These are phyloP conservation scores for Cucurbita maxima DNA, from an alignment of 306 rosid species.

Conservation along the genomic window DNA sequence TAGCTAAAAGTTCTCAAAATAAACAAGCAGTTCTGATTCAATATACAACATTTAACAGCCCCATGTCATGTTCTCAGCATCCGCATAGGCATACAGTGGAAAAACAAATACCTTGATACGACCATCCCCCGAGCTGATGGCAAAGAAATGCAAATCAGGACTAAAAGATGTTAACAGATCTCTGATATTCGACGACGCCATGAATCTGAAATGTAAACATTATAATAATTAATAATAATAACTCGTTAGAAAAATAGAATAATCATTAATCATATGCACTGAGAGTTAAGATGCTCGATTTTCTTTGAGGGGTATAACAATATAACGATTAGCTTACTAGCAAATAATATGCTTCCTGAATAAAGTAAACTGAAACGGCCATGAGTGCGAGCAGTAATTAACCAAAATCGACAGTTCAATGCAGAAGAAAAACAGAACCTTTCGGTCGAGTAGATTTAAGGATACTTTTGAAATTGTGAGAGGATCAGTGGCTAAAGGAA, in stretches of 20 bases:
- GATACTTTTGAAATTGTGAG: background rate
- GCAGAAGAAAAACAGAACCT: background rate
- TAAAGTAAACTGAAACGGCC: background rate
- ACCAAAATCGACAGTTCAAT: background rate
- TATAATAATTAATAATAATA: no score
- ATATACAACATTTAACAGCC: background rate
- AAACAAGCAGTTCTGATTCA: background rate
- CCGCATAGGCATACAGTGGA: background rate
- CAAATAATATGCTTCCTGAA: background rate
- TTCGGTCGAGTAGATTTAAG: background rate
- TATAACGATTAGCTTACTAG: background rate
- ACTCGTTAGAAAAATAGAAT: background rate
- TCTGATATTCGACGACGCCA: conserved; percentile 47
- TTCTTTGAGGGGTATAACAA: background rate
- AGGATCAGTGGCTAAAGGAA: no score
- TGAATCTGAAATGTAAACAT: conserved; percentile 7
- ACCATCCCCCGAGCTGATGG: conserved; percentile 78
- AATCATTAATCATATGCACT: background rate
- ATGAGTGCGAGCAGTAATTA: background rate
- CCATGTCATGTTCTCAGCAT: background rate
- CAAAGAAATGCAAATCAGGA: conserved; percentile 61
- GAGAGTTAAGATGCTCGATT: background rate
- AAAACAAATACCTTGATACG: conserved; percentile 51
- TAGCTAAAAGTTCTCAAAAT: background rate
- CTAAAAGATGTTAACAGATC: conserved; percentile 63